phyloP scores from a whole-genome alignment of 129 eudicot species.

The Lonicera japonica region DNA sequence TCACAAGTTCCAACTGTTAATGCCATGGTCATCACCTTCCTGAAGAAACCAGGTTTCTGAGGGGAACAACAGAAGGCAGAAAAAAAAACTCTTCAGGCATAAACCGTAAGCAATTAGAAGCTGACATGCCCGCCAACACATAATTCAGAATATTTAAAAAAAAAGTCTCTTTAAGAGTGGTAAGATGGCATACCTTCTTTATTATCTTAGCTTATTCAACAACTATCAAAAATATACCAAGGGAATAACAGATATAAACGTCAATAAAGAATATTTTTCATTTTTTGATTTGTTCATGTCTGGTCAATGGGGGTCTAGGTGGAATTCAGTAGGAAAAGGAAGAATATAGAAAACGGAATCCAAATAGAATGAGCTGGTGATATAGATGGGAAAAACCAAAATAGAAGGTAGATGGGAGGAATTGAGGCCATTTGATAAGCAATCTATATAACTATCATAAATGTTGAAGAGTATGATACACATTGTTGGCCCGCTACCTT shows the following conservation, averaged over 20 bases:
- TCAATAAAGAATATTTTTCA: no score
- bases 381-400: constrained; percentile 4
- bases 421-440: not conserved
- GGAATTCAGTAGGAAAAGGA: no score
- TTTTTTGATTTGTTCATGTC: no score
- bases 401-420: not conserved
- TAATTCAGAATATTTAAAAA: not conserved
- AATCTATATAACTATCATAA: not conserved
- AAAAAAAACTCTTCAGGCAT: constrained; percentile 11
- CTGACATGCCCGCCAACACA: not conserved
- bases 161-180: no score
- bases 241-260: no score
- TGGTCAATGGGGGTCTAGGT: no score
- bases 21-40: constrained; percentile 49
- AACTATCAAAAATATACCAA: no score
- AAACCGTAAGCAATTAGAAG: constrained; percentile 1
- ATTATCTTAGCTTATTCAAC: no score
- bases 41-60: constrained; percentile 61
- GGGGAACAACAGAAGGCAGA: constrained; percentile 11
- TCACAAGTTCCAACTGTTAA: constrained; percentile 34
- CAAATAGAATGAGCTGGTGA: not conserved
- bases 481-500: no score
- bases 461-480: no score
- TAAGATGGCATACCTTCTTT: no score
- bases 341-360: constrained; percentile 10